These are phyloP conservation scores for Dittrichia graveolens DNA, from an alignment of 129 eudicot genomes.

Conservation along the genomic window DNA sequence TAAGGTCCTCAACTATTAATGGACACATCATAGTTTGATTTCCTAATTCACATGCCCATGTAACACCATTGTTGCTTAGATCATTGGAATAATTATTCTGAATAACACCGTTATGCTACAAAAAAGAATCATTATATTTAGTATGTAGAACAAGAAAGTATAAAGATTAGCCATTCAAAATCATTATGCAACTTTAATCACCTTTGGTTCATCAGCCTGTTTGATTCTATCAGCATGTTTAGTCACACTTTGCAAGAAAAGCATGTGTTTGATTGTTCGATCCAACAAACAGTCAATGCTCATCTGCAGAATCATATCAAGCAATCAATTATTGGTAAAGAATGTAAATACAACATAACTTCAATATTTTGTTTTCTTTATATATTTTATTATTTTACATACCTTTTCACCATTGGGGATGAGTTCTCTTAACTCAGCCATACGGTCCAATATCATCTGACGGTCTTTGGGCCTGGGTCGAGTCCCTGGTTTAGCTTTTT, in stretches of 20 bases:
- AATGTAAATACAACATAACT: neutral
- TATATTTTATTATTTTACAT: slow-evolving; percentile 6
- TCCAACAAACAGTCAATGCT: slow-evolving; percentile 95
- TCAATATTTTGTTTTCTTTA: neutral
- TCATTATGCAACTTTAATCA: slow-evolving; percentile 30
- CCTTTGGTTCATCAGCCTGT: slow-evolving; percentile 65
- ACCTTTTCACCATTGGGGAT: slow-evolving; percentile 94
- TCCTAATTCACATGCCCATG: slow-evolving; percentile 91
- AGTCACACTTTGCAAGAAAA: slow-evolving; percentile 81
- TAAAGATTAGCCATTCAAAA: neutral
- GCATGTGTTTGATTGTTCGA: slow-evolving; percentile 86
- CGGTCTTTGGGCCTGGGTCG: slow-evolving; percentile 96
- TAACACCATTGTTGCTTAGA: slow-evolving; percentile 55
- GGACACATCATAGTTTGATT: slow-evolving; percentile 71
- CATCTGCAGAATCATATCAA: slow-evolving; percentile 61
- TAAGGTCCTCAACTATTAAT: slow-evolving; percentile 77
- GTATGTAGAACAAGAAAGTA: neutral
- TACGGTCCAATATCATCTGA: slow-evolving; percentile 80
- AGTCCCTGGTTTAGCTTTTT: slow-evolving; percentile 80
- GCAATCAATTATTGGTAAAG: slow-evolving; percentile 18
- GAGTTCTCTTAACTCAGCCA: slow-evolving; percentile 78
- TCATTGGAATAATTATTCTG: slow-evolving; percentile 41
- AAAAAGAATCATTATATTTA: neutral
- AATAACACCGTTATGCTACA: slow-evolving; percentile 30
- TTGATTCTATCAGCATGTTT: slow-evolving; percentile 67